phyloP scores from a whole-genome alignment of 345 rosid genomes.

The Pugionium cornutum region DNA sequence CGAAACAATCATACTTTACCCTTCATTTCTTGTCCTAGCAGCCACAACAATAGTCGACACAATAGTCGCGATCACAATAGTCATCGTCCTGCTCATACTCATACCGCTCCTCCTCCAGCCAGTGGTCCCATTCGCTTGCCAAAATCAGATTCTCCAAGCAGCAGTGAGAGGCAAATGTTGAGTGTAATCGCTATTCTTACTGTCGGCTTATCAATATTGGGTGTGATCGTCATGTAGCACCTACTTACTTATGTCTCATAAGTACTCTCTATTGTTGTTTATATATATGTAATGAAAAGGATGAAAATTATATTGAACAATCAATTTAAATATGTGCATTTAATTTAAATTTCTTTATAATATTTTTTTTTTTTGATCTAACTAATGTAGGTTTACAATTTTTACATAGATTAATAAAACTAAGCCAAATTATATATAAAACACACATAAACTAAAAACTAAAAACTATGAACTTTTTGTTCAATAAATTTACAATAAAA shows the following conservation, averaged over 20 bases:
- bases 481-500: no score
- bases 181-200: neutral
- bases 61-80: slow-evolving; percentile 10
- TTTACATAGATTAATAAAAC: neutral
- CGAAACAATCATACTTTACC: slow-evolving; percentile 34
- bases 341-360: neutral
- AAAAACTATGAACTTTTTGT: no score
- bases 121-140: slow-evolving; percentile 1
- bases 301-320: neutral
- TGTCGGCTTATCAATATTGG: neutral
- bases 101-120: slow-evolving; percentile 27
- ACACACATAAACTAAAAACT: no score
- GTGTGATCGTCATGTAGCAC: slow-evolving; percentile 19
- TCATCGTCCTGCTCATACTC: neutral
- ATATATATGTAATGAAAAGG: slow-evolving; percentile 1
- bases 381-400: neutral
- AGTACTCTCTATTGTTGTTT: slow-evolving; percentile 12
- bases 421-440: no score
- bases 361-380: no score
- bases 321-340: neutral
- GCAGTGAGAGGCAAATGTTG: neutral
- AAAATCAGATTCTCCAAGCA: slow-evolving; percentile 37
- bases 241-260: slow-evolving; percentile 16
- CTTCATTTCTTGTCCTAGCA: slow-evolving; percentile 42
- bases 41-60: slow-evolving; percentile 21